Conservation (phyloP, 371 early-diverging fungal genomes). For the Lichtheimia ramosa region DNA sequence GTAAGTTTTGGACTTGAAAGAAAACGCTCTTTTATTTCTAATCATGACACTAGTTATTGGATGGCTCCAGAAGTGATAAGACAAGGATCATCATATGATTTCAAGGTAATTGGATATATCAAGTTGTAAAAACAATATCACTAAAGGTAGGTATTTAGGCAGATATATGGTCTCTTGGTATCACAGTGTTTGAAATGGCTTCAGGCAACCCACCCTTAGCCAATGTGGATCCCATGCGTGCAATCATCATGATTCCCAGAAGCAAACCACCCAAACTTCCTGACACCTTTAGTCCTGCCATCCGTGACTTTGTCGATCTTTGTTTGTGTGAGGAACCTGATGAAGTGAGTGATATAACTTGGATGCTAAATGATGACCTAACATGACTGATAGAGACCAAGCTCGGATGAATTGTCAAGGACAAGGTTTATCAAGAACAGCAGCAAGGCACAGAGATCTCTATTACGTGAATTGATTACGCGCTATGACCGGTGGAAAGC, state of each 20-base stretch:
- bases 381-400: slow-evolving; percentile 17
- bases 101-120: slow-evolving; percentile 48
- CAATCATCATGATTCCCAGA: slow-evolving; percentile 85
- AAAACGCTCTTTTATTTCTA: slow-evolving; percentile 20
- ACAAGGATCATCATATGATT: slow-evolving; percentile 78
- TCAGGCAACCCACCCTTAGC: slow-evolving; percentile 95
- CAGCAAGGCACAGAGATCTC: slow-evolving; percentile 41
- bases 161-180: slow-evolving; percentile 94
- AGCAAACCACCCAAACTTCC: slow-evolving; percentile 72
- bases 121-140: too few species aligned
- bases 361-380: not conserved
- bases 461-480: slow-evolving; percentile 50
- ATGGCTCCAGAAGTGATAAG: slow-evolving; percentile 91
- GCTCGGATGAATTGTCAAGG: slow-evolving; percentile 60
- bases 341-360: slow-evolving; percentile 45
- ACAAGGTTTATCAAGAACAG: slow-evolving; percentile 57
- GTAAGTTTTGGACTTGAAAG: slow-evolving; percentile 30
- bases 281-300: slow-evolving; percentile 69
- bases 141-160: slow-evolving; percentile 37
- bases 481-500: slow-evolving; percentile 54
- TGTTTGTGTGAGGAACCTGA: slow-evolving; percentile 90
- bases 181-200: slow-evolving; percentile 95
- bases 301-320: slow-evolving; percentile 87
- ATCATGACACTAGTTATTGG: slow-evolving; percentile 60
- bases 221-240: slow-evolving; percentile 89